Base-by-base conservation (phyloP, 1,284 basidiomycete genomes). In the Sanghuangporus sanghuang region DNA sequence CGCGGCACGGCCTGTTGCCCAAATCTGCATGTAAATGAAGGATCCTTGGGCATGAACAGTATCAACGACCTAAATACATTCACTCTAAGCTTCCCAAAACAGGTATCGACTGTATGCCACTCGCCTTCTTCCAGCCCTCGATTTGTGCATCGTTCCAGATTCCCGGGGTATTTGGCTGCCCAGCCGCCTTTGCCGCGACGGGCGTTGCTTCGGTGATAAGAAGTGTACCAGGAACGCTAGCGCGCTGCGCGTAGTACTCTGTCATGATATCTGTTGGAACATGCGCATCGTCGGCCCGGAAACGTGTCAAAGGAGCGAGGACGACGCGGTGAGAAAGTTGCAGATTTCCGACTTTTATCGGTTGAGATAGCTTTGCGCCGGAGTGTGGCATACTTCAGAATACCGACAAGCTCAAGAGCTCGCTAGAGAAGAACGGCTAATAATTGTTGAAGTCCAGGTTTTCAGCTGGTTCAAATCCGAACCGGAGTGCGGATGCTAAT, bases 1-100 rank as follows among this genome's bases (percentile, higher is more conserved):
- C 2, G 78, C 77, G 1, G 75, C 72, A 14, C 81, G 73, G 6
- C 81, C 83, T 35, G 81, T 70, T 0, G 81, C 79, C 82, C 81
- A 82, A 0, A 84, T 71, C 67, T 86, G 83, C 4, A 74, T 36
- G 69, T 74, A 81, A 64, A 85, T 80, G 68, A 69, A 73, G 0
- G 76, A 78, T 6, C 74, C 78, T 58, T 80, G 78, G 2, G 72
- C 74, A 67, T 84, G 83, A 0, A 80, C 77, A 11, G 70, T 73
- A 36, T 71, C 73, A 21, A 70, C 71, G 49, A 76, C 65, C 67
- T 69, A 48, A 2, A 55, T 40, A 1, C 8, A 50, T 39, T 12
- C 38, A 12, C 5, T 18, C 40, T 4, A 11, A 16, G 2, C 50
- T 9, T 6, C 63, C 66, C 16, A 60, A 2, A 3, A 11, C n/a